phyloP scores from a whole-genome alignment of 768 basidiomycete genomes.

The Gelatoporia subvermispora region DNA sequence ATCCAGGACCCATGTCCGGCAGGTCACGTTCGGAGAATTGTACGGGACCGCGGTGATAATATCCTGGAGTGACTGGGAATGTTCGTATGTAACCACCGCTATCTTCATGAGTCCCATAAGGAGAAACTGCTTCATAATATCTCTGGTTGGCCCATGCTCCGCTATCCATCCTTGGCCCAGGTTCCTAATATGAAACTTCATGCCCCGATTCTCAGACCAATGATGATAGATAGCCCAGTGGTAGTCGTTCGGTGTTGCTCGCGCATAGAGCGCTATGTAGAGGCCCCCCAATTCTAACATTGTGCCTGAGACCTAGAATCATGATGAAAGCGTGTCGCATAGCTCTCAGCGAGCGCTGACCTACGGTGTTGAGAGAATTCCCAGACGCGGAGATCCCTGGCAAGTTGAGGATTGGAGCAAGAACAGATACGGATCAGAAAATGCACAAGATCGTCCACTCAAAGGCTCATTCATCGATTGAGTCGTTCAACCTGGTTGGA shows the following conservation, averaged over 20 bases:
- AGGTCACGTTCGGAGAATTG: not conserved
- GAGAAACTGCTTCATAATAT: not conserved
- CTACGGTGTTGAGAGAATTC: no score
- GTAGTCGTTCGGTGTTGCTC: not conserved
- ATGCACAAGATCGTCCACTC: no score
- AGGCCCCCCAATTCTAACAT: no score
- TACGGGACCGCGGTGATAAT: not conserved
- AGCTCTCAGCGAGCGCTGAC: no score
- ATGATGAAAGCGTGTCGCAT: no score
- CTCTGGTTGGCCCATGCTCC: not conserved
- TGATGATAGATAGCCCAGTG: constrained; percentile 1
- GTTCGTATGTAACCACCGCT: not conserved
- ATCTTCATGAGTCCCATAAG: not conserved
- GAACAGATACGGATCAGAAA: no score
- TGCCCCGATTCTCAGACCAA: not conserved
- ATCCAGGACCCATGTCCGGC: not conserved
- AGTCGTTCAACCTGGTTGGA: no score
- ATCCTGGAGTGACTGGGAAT: not conserved
- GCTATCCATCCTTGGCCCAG: not conserved
- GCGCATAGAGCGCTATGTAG: no score
- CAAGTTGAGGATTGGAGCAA: no score
- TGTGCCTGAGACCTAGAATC: no score
- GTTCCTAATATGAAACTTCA: constrained; percentile 5
- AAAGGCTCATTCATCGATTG: no score
- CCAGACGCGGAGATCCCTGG: no score